Base-by-base conservation (phyloP, 352 stramenopile species). In the Pythium pectinolyticum region DNA sequence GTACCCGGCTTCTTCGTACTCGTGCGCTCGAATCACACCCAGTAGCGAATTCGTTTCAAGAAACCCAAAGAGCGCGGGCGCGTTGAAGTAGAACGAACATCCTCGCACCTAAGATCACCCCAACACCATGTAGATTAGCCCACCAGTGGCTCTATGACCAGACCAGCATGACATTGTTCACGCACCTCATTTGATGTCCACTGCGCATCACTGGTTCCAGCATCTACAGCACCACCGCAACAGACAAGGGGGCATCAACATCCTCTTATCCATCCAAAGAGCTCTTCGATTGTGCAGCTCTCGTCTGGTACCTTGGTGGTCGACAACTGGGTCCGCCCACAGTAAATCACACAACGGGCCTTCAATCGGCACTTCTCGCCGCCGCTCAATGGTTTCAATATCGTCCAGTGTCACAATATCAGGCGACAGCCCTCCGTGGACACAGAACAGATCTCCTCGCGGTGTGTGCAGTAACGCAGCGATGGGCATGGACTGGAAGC, bases 51-150 rank as follows among this genome's bases (percentile, higher is more conserved):
- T 96, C 10, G 45, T 53, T 31, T 56, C 62, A 25, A 96, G 63
- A 53, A 97, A 96, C 28, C 73, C 57, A 41, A 92, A 90, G 2
- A 82, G 70, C 6, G 87, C 86, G 2, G 70, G 41, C 17, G 89
- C 83, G 28, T 92, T 96, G 75, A 98, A 98, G 57, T 90, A 90
- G 61, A 84, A 94, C 32, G 83, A 94, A 62, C 84, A 94, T 1
- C 85, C 86, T 41, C 86, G 78, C 22, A 85, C 76, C 77, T 90
- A 40, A 5, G 17, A 1, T 9, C 50, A 57, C 19, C 22, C 14
- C 8, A 41, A 46, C n/a, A 55, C 5, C 24, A n/a, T 49, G 7
- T 27, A 30, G 25, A 25, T 52, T 32, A 34, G 14, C 24, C 31
- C 28, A 15, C 22, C 43, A 27, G 5, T n/a, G n/a, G n/a, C n/a